Conservation (phyloP, 345 rosid species). For the Cardamine chenopodiifolia region DNA sequence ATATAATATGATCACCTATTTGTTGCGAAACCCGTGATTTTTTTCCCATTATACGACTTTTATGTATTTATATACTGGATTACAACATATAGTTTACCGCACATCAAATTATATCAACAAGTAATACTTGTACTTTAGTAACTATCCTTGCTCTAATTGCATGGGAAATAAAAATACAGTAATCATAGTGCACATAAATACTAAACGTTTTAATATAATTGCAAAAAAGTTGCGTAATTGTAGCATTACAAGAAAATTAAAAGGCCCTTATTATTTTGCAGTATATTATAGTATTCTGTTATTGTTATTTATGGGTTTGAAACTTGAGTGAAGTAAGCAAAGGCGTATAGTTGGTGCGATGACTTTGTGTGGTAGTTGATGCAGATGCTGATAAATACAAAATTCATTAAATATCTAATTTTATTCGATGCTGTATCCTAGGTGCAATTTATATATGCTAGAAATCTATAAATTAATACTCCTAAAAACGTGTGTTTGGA, state of each 20-base stretch:
- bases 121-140: not conserved
- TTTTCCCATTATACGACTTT: no score
- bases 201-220: not conserved
- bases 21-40: no score
- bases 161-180: not conserved
- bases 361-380: constrained; percentile 37
- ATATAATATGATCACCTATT: no score
- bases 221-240: not conserved
- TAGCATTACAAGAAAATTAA: not conserved
- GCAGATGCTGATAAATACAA: constrained; percentile 28
- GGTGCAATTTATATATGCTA: not conserved
- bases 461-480: not conserved
- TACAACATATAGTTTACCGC: not conserved
- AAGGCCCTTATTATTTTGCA: not conserved
- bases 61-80: no score
- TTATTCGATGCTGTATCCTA: constrained; percentile 14
- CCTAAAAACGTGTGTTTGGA: not conserved
- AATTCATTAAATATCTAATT: not conserved
- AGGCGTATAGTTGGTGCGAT: constrained; percentile 39
- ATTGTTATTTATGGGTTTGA: constrained; percentile 29
- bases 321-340: constrained; percentile 37
- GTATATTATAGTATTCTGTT: not conserved
- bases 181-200: not conserved
- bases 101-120: not conserved
- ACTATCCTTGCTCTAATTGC: not conserved